Evolutionary conservation across 805 yeast genomes (phyloP).

Genomic region (Lachancea dasiensis): DNA sequence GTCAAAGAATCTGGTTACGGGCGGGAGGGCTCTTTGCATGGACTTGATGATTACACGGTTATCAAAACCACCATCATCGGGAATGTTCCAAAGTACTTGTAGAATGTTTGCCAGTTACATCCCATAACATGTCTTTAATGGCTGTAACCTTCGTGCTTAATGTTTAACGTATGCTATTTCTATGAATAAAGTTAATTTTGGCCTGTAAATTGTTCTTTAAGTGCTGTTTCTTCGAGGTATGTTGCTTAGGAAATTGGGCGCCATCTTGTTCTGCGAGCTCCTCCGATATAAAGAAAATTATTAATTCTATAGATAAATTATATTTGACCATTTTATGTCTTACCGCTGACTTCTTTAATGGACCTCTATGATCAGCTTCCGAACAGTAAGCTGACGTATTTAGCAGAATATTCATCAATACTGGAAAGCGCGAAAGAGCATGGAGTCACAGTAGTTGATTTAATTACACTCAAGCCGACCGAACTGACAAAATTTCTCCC

Average conservation of each 20-base stretch:
- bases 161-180: too few relatives aligned
- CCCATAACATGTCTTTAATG: too few relatives aligned
- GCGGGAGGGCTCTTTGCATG: slow-evolving; percentile 59
- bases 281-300: too few relatives aligned
- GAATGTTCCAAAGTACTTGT: slow-evolving; percentile 23
- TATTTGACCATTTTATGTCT: too few relatives aligned
- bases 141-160: too few relatives aligned
- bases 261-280: too few relatives aligned
- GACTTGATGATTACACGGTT: slow-evolving; percentile 54
- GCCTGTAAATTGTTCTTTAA: too few relatives aligned
- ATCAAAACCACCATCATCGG: slow-evolving; percentile 49
- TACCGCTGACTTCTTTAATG: slow-evolving; percentile 22
- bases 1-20: slow-evolving; percentile 64
- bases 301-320: too few relatives aligned
- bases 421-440: slow-evolving; percentile 25
- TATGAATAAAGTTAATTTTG: too few relatives aligned
- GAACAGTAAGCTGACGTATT: slow-evolving; percentile 31
- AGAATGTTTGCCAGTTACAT: too few relatives aligned
- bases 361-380: slow-evolving; percentile 40
- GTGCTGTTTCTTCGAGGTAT: too few relatives aligned
- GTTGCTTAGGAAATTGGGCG: too few relatives aligned
- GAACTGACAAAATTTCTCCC: slow-evolving; percentile 33
- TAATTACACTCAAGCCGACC: slow-evolving; percentile 34
- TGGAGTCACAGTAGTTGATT: slow-evolving; percentile 37
- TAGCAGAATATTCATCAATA: slow-evolving; percentile 29